A percentile compares a stretch with the other conserved stretches of the same genome.
Conservation (phyloP, 345 rosid genomes). For the Citrus glauca region DNA sequence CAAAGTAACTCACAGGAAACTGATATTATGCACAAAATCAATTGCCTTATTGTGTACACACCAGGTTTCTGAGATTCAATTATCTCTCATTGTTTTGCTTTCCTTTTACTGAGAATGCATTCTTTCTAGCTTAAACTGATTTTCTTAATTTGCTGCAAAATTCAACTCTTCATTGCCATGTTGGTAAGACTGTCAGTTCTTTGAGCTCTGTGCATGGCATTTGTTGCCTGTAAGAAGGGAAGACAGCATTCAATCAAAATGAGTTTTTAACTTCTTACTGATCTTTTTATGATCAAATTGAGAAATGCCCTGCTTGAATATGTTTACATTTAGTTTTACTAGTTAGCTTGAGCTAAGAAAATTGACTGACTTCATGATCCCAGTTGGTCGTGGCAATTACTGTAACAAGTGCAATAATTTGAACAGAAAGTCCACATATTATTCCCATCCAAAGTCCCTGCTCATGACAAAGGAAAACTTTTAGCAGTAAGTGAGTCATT, state of each 20-base stretch:
- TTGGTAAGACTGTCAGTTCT: not conserved
- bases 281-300: not conserved
- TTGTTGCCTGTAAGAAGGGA: constrained; percentile 16
- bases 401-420: constrained; percentile 34
- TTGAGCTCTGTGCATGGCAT: constrained; percentile 21
- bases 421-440: constrained; percentile 37
- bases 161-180: not conserved
- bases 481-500: not conserved
- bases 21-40: not conserved
- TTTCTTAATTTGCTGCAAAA: not conserved
- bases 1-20: not conserved
- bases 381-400: constrained; percentile 34
- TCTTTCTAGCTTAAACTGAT: not conserved
- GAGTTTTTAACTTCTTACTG: not conserved
- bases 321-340: not conserved
- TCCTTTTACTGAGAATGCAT: not conserved
- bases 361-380: constrained; percentile 31
- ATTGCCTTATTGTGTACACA: not conserved
- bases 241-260: not conserved
- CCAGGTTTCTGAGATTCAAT: not conserved
- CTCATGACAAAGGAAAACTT: not conserved
- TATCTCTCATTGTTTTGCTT: not conserved
- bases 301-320: not conserved
- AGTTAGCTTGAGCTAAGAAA: not conserved
- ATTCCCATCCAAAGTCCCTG: constrained; percentile 59